Percentiles rank a stretch among this genome's conserved stretches.
Evolutionary conservation across 1,284 basidiomycete genomes (phyloP).

Genomic region (Ceratobasidium theobromae): DNA sequence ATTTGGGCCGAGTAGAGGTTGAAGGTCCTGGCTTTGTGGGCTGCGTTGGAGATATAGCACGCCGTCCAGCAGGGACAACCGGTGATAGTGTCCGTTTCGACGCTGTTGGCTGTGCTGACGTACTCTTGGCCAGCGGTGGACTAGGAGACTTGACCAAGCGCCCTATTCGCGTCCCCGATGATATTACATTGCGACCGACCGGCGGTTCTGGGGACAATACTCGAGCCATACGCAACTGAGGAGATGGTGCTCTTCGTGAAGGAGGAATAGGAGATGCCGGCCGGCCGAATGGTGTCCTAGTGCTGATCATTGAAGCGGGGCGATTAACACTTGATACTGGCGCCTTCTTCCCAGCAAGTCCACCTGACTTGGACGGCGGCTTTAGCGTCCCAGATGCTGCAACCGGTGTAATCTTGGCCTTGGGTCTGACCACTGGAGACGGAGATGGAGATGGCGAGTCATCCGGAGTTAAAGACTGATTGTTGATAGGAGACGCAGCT

Average conservation of each 20-base stretch:
- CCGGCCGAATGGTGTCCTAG: not conserved
- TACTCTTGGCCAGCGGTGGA: not conserved
- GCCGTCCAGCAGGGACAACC: not conserved
- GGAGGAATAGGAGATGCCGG: conserved; percentile 1
- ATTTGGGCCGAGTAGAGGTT: conserved; percentile 7
- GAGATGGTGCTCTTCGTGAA: not conserved
- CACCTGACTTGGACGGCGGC: not conserved
- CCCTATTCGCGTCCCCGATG: not conserved
- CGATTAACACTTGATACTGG: conserved; percentile 11
- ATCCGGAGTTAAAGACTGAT: not conserved
- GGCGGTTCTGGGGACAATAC: not conserved
- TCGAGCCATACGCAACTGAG: not conserved
- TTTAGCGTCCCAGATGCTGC: not conserved
- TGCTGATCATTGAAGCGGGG: conserved; percentile 3
- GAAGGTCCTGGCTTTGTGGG: not conserved
- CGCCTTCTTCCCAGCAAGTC: not conserved
- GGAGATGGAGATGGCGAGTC: conserved; percentile 6
- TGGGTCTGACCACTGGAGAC: conserved; percentile 1
- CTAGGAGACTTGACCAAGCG: not conserved
- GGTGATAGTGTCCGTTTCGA: not conserved
- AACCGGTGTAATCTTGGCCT: conserved; percentile 4
- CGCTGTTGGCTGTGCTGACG: not conserved
- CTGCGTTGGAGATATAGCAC: not conserved
- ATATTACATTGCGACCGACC: not conserved
- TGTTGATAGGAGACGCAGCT: not conserved